Base-by-base conservation (phyloP, 768 basidiomycete genomes). In the Rhizopogon rudus region DNA sequence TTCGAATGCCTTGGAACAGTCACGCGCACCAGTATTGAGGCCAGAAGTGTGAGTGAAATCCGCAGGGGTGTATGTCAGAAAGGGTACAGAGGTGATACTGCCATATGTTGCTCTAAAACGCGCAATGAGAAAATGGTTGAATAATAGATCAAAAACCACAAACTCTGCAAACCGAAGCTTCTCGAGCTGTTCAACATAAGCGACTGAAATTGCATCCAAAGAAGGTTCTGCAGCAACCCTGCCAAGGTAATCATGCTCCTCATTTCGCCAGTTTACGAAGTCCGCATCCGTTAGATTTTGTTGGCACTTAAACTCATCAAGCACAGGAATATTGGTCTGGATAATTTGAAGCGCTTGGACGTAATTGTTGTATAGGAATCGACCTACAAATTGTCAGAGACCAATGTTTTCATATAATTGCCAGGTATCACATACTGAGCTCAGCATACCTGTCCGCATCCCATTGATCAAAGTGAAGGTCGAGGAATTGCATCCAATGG, bases 191-290 rank as follows among this genome's bases (percentile, higher is more conserved):
- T 54, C 53, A 1, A 54, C 13, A 9, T 54, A 54, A 41, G 42
- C 17, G 12, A 40, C 29, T 20, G 60, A 56, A 42, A 65, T 60
- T 2, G 69, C n/a, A 52, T 73, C 69, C n/a, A 60, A 60, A 28
- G 50, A 25, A 16, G 61, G 46, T 53, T 55, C 54, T 3, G 1
- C 28, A 8, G 28, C 46, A 51, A 51, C 39, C 2, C 35, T 33
- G 5, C n/a, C n/a, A 12, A 55, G 48, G 6, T 40, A 55, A 1
- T 55, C 25, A 8, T 3, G 6, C 17, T 55, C 46, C 17, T 55
- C 46, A 40, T 40, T 35, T 25, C 28, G 12, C 46, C 46, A 55
- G 16, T 22, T 29, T 33, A 16, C 5, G 31, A 40, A 51, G 40
- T 51, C 48, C 10, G 1, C 25, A 20, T 50, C 37, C 3, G 1